These are phyloP conservation scores for Fusarium anguioides DNA, from an alignment of 2,329 filamentous ascomycete species.

Conservation along the genomic window DNA sequence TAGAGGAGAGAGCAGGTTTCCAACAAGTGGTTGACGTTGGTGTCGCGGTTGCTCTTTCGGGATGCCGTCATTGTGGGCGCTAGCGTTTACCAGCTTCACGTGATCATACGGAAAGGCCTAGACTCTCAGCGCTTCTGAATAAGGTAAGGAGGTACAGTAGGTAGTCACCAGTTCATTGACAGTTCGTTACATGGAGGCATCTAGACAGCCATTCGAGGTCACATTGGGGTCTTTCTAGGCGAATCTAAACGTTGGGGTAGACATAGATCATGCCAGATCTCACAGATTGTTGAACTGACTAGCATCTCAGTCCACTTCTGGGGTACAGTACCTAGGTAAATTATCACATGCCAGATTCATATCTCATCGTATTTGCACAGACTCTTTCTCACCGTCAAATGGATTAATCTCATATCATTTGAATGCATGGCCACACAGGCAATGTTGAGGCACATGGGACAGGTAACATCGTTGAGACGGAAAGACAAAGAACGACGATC, in stretches of 20 bases:
- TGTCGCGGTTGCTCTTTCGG: conserved; percentile 31
- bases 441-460: not conserved
- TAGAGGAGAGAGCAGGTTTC: conserved; percentile 19
- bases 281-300: not conserved
- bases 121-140: conserved; percentile 17
- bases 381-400: conserved; percentile 13
- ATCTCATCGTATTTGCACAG: conserved; percentile 16
- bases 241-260: not conserved
- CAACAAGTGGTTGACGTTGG: conserved; percentile 36
- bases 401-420: not conserved
- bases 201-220: conserved; percentile 3
- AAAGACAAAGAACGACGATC: not conserved
- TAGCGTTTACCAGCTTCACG: conserved; percentile 38
- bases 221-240: conserved; percentile 12
- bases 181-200: conserved; percentile 17
- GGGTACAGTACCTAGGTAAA: no score
- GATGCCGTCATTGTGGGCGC: conserved; percentile 46
- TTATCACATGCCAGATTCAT: conserved; percentile 19
- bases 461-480: not conserved
- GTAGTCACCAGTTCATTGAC: conserved; percentile 14
- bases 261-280: not conserved
- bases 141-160: no score
- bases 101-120: conserved; percentile 24
- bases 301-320: not conserved
- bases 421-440: not conserved